These are phyloP conservation scores for Naematelia aurantialba DNA, from an alignment of 768 basidiomycete species.

Conservation along the genomic window DNA sequence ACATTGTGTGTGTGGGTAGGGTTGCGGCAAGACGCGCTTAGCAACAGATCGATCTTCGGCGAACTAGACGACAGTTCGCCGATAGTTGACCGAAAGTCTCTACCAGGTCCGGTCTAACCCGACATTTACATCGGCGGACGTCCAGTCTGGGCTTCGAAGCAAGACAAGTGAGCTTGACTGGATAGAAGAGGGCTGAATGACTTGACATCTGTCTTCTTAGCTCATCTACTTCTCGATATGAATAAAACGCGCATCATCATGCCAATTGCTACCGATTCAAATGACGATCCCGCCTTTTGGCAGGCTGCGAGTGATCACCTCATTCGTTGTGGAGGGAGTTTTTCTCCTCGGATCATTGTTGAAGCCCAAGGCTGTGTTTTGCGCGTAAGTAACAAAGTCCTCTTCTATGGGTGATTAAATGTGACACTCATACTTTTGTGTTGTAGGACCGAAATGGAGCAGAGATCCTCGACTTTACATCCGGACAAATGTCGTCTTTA, in stretches of 20 bases:
- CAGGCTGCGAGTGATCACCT: conserved; percentile 8
- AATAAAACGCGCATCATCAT: not conserved
- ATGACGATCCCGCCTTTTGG: conserved; percentile 7
- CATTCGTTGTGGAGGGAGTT: conserved; percentile 16
- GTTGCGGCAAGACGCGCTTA: no score
- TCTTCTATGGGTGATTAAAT: not conserved
- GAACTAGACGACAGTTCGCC: no score
- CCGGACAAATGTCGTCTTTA: conserved; percentile 38
- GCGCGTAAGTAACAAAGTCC: conserved; percentile 11
- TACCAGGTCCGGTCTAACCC: no score
- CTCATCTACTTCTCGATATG: not conserved
- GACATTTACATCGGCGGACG: no score
- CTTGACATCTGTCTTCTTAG: not conserved
- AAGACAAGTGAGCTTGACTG: not conserved
- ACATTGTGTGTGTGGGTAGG: no score
- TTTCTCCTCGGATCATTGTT: conserved; percentile 9
- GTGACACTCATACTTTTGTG: not conserved
- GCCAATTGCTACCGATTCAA: not conserved
- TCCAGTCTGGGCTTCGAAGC: no score
- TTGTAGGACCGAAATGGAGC: conserved; percentile 23
- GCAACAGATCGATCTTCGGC: no score
- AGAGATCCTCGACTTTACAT: conserved; percentile 38
- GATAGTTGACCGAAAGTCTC: no score
- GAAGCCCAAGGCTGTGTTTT: conserved; percentile 15
- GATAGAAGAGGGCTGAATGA: not conserved